A percentile compares a stretch with the other conserved stretches of the same genome.
Conservation (phyloP, 2,329 filamentous ascomycete species). For the Coleophoma crateriformis region DNA sequence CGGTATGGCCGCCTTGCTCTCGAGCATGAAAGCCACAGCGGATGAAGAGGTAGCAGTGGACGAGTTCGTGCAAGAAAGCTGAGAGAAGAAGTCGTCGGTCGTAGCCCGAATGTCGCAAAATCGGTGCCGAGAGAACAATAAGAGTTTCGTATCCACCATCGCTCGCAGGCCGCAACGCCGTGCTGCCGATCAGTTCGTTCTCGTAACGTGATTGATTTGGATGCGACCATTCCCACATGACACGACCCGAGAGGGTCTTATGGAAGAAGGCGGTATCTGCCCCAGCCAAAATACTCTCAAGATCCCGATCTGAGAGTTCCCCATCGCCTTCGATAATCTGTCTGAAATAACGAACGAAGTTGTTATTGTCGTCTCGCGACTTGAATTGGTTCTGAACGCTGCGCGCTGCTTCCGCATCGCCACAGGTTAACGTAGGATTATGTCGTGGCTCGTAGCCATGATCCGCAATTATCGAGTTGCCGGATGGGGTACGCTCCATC, state of each 20-base stretch:
- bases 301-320: slow-evolving; percentile 49
- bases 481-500: slow-evolving; percentile 24
- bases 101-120: slow-evolving; percentile 44
- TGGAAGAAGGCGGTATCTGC: slow-evolving; percentile 60
- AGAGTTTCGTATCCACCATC: slow-evolving; percentile 53
- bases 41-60: slow-evolving; percentile 62
- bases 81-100: slow-evolving; percentile 57
- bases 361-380: slow-evolving; percentile 11
- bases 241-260: slow-evolving; percentile 48
- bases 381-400: slow-evolving; percentile 9
- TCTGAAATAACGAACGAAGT: slow-evolving; percentile 49
- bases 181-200: slow-evolving; percentile 55
- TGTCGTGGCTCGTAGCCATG: slow-evolving; percentile 5
- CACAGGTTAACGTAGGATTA: slow-evolving; percentile 11
- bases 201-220: slow-evolving; percentile 42
- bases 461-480: slow-evolving; percentile 24
- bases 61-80: slow-evolving; percentile 61
- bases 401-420: slow-evolving; percentile 16
- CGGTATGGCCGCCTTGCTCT: slow-evolving; percentile 52
- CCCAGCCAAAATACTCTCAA: slow-evolving; percentile 53
- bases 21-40: slow-evolving; percentile 52
- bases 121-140: slow-evolving; percentile 54
- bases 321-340: slow-evolving; percentile 46
- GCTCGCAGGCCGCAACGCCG: slow-evolving; percentile 44
- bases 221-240: slow-evolving; percentile 58